Evolutionary conservation across 2,329 filamentous ascomycete genomes (phyloP), one percentile per base, ranked within the genome.

Genomic region (Aspergillus pseudotamarii): DNA sequence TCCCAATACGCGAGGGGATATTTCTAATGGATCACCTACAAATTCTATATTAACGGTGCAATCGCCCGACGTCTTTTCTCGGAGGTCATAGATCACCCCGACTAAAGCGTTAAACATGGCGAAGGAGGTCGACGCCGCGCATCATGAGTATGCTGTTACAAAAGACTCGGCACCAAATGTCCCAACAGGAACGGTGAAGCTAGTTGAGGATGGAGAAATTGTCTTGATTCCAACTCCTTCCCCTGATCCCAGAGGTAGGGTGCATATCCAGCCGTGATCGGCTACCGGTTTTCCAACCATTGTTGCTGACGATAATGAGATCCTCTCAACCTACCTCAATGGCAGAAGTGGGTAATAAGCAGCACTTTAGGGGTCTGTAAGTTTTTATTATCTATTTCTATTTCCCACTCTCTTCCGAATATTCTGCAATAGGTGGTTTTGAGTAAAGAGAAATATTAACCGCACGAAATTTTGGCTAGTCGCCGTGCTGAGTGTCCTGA

Each of bases 361-460:
- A 41, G 16, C 19, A 41, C 38, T 41, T n/a, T 41, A 41, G 38
- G 38, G 1, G 38, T 19, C 9, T 41, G 38, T 41, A n/a, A n/a
- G 38, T n/a, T 41, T 41, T 16, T 6, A 16, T 36, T 1, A 16
- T 12, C 10, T 34, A 34, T 11, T 34, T 12, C 11, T 4, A 10
- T 11, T 36, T 6, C 12, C n/a, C 16, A 10, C 8, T 9, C 1
- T 34, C 6, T 1, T 4, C 38, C 1, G 3, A 9, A 0, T 9
- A 41, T 19, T 4, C 8, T 41, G 1, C 8, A 19, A 4, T 10
- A n/a, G 10, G 3, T 41, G 2, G 38, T 1, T 4, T 1, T 41
- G 38, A 1, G 16, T 9, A n/a, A 41, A 1, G 38, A 41, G 3
- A 41, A 41, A 41, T 41, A 41, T 4, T 41, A 4, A 41, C 16